Percentiles rank a stretch among this genome's conserved stretches.
Evolutionary conservation across 495 filamentous ascomycete genomes (phyloP).

Genomic region (Neurospora intermedia): DNA sequence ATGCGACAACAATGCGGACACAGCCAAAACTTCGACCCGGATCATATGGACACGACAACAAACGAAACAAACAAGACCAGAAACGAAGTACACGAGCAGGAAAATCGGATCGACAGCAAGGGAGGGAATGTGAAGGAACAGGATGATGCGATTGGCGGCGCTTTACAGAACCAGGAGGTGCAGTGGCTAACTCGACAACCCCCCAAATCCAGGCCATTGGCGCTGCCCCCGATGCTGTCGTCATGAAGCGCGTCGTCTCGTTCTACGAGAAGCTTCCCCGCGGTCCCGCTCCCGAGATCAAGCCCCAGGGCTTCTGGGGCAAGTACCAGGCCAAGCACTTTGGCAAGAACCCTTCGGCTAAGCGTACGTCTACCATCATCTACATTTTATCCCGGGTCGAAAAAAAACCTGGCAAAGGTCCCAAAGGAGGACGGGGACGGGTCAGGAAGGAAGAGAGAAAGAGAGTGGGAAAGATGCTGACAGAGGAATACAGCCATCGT

Average conservation of each 20-base stretch:
- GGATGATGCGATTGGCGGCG: background rate
- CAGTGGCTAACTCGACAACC: slow-evolving; percentile 21
- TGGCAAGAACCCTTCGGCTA: slow-evolving; percentile 75
- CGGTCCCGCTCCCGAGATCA: slow-evolving; percentile 68
- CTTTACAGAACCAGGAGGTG: background rate
- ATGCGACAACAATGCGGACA: background rate
- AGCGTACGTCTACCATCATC: slow-evolving; percentile 55
- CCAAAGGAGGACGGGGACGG: too few relatives aligned
- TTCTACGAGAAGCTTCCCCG: slow-evolving; percentile 98
- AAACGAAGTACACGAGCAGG: background rate
- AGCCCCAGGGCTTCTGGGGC: slow-evolving; percentile 67
- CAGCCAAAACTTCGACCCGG: background rate
- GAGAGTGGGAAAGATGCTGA: slow-evolving; percentile 6
- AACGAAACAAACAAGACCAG: background rate
- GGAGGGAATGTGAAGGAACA: background rate
- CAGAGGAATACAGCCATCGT: slow-evolving; percentile 53
- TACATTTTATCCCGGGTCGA: too few relatives aligned
- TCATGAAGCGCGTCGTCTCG: slow-evolving; percentile 91
- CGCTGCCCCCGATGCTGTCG: slow-evolving; percentile 82
- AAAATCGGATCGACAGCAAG: too few relatives aligned
- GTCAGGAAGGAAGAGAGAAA: too few relatives aligned
- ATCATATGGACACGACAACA: background rate
- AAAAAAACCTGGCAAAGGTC: too few relatives aligned
- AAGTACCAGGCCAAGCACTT: slow-evolving; percentile 93
- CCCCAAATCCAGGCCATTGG: slow-evolving; percentile 62